Conservation (phyloP, 2,329 filamentous ascomycete species). For the Cladosporium oxysporum region DNA sequence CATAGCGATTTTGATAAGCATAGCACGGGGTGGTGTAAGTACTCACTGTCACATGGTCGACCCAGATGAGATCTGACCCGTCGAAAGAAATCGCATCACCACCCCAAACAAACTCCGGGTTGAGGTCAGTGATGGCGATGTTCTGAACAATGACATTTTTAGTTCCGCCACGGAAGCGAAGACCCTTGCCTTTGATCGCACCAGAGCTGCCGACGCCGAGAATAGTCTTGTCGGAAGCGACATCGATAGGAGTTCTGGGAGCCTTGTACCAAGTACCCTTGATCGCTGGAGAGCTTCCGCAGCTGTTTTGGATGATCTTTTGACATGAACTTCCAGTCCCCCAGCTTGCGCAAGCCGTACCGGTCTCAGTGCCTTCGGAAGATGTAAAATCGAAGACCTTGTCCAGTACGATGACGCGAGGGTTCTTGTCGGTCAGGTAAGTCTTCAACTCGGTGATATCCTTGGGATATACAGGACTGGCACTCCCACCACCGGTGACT, state of each 20-base stretch:
- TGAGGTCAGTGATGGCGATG: conserved; percentile 37
- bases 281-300: conserved; percentile 43
- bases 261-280: conserved; percentile 1
- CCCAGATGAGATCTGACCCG: conserved; percentile 35
- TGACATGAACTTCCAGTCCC: conserved; percentile 47
- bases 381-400: conserved; percentile 51
- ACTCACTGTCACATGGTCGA: conserved; percentile 30
- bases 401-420: background rate
- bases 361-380: conserved; percentile 36
- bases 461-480: conserved; percentile 31
- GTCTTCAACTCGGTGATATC: background rate
- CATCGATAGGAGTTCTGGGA: background rate
- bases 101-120: conserved; percentile 38
- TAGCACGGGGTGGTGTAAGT: background rate
- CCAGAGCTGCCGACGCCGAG: conserved; percentile 39
- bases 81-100: conserved; percentile 37
- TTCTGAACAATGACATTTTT: conserved; percentile 43
- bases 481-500: conserved; percentile 60
- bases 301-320: conserved; percentile 56
- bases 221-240: conserved; percentile 39
- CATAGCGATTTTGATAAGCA: background rate
- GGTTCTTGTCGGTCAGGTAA: background rate
- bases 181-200: conserved; percentile 43
- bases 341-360: conserved; percentile 61
- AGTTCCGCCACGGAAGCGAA: conserved; percentile 36